These are phyloP conservation scores for Funneliformis geosporum DNA, from an alignment of 192 early-diverging fungal genomes.

Conservation along the genomic window DNA sequence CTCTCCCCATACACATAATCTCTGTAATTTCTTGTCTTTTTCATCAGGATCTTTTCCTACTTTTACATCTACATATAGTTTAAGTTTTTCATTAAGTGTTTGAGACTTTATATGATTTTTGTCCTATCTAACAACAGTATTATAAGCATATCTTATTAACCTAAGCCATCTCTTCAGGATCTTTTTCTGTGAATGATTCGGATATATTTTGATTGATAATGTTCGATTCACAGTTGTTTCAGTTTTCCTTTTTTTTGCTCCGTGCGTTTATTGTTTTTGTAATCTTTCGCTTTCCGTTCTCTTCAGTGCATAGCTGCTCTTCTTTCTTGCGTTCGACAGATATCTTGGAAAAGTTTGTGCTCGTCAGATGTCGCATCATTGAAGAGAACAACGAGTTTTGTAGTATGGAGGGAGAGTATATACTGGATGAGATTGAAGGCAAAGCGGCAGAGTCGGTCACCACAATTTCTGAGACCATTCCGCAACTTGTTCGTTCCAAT, in stretches of 20 bases:
- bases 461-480: slow-evolving; percentile 1
- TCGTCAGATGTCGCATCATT: background rate
- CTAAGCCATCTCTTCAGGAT: background rate
- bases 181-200: background rate
- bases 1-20: background rate
- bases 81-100: slow-evolving; percentile 7
- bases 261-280: background rate
- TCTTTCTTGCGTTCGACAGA: slow-evolving; percentile 9
- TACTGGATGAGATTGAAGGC: slow-evolving; percentile 5
- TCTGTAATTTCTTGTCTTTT: slow-evolving; percentile 17
- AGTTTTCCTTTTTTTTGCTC: background rate
- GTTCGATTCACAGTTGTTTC: background rate
- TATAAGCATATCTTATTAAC: slow-evolving; percentile 6
- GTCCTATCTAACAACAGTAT: background rate
- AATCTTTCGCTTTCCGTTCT: background rate
- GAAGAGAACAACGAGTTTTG: background rate
- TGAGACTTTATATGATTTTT: background rate
- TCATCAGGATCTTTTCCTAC: background rate
- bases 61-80: slow-evolving; percentile 19
- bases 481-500: background rate
- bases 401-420: background rate
- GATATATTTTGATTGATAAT: background rate
- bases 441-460: background rate
- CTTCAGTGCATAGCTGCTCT: background rate
- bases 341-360: background rate